A percentile compares a stretch with the other conserved stretches of the same genome.
Evolutionary conservation across 176 grass and related monocot genomes (phyloP).

Genomic region (Paspalum notatum): DNA sequence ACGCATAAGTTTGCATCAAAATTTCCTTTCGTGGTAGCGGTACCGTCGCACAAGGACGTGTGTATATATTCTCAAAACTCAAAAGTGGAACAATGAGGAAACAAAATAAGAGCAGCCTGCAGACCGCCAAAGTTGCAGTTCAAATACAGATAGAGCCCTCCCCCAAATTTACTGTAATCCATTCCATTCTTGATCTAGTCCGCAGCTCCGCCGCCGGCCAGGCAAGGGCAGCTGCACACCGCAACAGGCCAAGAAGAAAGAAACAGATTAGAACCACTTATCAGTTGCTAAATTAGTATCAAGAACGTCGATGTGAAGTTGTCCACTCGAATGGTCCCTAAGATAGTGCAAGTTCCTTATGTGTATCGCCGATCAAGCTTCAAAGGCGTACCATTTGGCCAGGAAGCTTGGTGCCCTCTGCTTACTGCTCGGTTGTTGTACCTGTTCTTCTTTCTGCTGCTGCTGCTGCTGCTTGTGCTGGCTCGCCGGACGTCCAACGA

Average conservation of each 20-base stretch:
- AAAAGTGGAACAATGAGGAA: background rate
- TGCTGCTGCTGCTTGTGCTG: background rate
- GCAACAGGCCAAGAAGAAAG: background rate
- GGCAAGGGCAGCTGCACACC: slow-evolving; percentile 33
- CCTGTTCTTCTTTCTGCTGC: too few relatives aligned
- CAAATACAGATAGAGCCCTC: background rate
- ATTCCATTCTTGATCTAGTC: background rate
- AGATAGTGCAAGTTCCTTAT: background rate
- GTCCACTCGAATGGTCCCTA: background rate
- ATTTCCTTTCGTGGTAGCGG: too few relatives aligned
- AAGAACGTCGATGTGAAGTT: background rate
- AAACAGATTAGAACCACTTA: background rate
- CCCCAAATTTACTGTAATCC: slow-evolving; percentile 4
- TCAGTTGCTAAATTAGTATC: background rate
- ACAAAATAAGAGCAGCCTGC: background rate
- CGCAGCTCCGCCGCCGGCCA: slow-evolving; percentile 4
- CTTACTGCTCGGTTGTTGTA: too few relatives aligned
- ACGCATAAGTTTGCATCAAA: background rate
- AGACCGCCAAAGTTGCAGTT: background rate
- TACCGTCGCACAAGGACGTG: background rate
- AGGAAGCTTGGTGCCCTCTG: slow-evolving; percentile 22
- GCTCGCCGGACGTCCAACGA: slow-evolving; percentile 17
- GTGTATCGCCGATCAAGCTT: too few relatives aligned
- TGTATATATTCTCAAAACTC: too few relatives aligned
- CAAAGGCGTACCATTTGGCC: slow-evolving; percentile 30